Conservation (phyloP, 495 filamentous ascomycete species). For the Aspergillus nidulans region DNA sequence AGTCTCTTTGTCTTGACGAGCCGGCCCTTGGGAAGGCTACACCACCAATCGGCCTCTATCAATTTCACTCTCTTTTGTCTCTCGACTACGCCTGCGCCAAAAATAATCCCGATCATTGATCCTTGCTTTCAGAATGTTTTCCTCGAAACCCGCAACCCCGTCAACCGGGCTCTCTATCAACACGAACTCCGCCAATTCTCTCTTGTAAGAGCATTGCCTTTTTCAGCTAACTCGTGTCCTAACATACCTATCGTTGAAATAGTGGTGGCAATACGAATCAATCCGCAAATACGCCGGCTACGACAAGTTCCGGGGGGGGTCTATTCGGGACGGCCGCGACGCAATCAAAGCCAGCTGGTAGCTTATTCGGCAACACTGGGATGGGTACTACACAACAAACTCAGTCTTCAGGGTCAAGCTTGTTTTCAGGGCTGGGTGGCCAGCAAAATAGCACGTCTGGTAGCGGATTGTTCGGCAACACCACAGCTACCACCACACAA, state of each 20-base stretch:
- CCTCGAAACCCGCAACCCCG: conserved; percentile 56
- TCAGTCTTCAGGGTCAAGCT: conserved; percentile 36
- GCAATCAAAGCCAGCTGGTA: conserved; percentile 38
- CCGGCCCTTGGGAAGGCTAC: too few species aligned
- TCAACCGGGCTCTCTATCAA: conserved; percentile 65
- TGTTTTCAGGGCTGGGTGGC: conserved; percentile 34
- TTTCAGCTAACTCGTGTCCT: not conserved
- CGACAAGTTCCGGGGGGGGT: conserved; percentile 26
- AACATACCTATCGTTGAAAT: not conserved
- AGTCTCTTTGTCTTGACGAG: not conserved
- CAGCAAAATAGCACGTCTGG: conserved; percentile 26
- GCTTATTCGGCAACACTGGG: conserved; percentile 43
- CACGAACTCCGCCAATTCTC: conserved; percentile 66
- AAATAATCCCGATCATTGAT: not conserved
- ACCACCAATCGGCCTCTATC: too few species aligned
- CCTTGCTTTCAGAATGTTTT: conserved; percentile 37
- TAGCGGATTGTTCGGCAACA: conserved; percentile 50
- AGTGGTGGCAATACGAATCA: conserved; percentile 20
- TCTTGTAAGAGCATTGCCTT: conserved; percentile 53
- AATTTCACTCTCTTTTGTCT: too few species aligned
- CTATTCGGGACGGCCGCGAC: conserved; percentile 35
- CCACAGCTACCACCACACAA: conserved; percentile 37
- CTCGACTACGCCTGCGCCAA: too few species aligned
- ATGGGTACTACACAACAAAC: conserved; percentile 28
- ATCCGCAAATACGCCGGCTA: conserved; percentile 26